Evolutionary conservation across 148 eudicot species (phyloP), one percentile per base, ranked within the genome.

Genomic region (Mesembryanthemum crystallinum): DNA sequence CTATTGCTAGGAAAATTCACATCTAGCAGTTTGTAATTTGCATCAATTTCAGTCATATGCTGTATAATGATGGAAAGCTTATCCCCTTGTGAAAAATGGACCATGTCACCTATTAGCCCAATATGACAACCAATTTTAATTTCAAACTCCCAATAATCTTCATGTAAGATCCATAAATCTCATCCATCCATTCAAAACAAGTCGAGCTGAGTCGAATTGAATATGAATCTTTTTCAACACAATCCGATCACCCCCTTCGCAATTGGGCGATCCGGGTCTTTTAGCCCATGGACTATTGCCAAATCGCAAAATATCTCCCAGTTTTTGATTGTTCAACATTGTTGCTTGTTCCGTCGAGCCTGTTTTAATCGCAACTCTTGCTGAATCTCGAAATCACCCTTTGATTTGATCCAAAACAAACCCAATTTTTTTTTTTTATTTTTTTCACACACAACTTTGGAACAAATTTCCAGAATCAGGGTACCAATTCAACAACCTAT

Each of bases 401-500:
- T n/a, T n/a, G n/a, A n/a, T n/a, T n/a, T n/a, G n/a, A n/a, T n/a
- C n/a, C 20, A 8, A n/a, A 28, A 64, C 6, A 7, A 13, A 28
- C 7, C 28, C 13, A 21, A 39, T 45, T 45, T 45, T 45, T 12
- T 13, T 49, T 5, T 12, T 49, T 8, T 6, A 11, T 28, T 13
- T 27, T 13, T 18, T 43, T 69, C 28, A 79, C 57, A 76, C 58
- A 37, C 78, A 80, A 21, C 75, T 69, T 63, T 80, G 78, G 59
- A 67, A 80, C 21, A 80, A 52, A 23, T 27, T 59, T 5, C 60
- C n/a, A 21, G 69, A n/a, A 29, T 70, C 62, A 23, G 80, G 71
- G 66, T 76, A 76, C 76, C 83, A 71, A 71, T 74, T 80, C 42
- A 80, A 71, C 69, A 76, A 65, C 55, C 76, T 66, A 43, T 81